These are phyloP conservation scores for Fraxinus ornus DNA, from an alignment of 305 asterid species.

Conservation along the genomic window DNA sequence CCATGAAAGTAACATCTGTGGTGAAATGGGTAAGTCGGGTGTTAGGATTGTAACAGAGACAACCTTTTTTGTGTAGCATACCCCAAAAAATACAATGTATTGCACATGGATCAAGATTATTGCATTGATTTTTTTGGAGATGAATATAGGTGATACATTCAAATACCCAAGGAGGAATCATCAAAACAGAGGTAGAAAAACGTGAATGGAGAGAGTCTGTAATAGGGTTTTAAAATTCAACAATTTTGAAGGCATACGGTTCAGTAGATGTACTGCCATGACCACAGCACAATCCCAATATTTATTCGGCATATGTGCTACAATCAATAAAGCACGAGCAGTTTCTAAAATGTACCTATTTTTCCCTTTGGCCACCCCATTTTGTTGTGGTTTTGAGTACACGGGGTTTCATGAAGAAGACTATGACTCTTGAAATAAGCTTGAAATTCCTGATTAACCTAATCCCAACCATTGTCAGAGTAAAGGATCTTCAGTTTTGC, in stretches of 20 bases:
- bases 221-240: slow-evolving; percentile 9
- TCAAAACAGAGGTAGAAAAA: not conserved
- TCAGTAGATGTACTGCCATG: not conserved
- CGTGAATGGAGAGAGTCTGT: not conserved
- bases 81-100: no score
- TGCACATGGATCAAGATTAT: no score
- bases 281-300: not conserved
- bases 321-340: not conserved
- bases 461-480: not conserved
- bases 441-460: no score
- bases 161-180: not conserved
- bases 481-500: no score
- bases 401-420: no score
- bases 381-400: no score
- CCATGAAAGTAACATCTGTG: no score
- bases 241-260: not conserved
- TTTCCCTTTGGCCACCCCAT: no score
- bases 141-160: not conserved
- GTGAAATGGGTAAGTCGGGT: no score
- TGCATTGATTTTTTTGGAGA: not conserved
- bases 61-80: no score
- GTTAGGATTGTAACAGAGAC: no score
- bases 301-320: not conserved
- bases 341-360: slow-evolving; percentile 2
- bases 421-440: no score